Conservation (phyloP, 768 basidiomycete species). For the Crassisporium funariophilum region DNA sequence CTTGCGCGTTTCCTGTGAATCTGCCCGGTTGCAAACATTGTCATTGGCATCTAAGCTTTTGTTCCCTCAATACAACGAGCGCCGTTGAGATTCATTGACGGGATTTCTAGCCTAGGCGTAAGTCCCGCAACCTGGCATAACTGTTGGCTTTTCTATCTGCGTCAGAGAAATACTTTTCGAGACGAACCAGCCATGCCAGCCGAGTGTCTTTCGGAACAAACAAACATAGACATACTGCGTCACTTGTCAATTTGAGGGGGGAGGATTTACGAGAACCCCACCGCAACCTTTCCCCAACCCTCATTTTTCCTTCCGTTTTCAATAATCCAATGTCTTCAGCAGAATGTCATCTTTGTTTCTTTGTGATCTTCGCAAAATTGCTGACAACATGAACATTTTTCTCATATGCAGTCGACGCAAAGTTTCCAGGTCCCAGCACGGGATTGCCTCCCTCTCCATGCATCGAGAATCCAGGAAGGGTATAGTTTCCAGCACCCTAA, state of each 20-base stretch:
- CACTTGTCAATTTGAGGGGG: no score
- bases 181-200: no score
- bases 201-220: no score
- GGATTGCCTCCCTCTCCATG: conserved; percentile 47
- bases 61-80: no score
- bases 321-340: conserved; percentile 22
- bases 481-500: conserved; percentile 13
- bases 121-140: neutral
- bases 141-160: neutral
- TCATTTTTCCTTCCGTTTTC: conserved; percentile 6
- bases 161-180: neutral
- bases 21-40: no score
- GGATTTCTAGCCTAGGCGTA: no score
- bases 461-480: conserved; percentile 49
- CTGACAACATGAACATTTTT: neutral
- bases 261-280: no score
- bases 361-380: no score
- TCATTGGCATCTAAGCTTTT: no score
- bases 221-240: neutral
- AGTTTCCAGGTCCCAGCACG: conserved; percentile 36
- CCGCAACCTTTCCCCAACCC: no score
- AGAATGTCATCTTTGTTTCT: conserved; percentile 22
- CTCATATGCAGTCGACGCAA: conserved; percentile 33
- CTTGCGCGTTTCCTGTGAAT: no score
- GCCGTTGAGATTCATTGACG: no score